Evolutionary conservation across 2,329 filamentous ascomycete species (phyloP), one percentile per base, ranked within the genome.

Genomic region (Aspergillus jensenii): DNA sequence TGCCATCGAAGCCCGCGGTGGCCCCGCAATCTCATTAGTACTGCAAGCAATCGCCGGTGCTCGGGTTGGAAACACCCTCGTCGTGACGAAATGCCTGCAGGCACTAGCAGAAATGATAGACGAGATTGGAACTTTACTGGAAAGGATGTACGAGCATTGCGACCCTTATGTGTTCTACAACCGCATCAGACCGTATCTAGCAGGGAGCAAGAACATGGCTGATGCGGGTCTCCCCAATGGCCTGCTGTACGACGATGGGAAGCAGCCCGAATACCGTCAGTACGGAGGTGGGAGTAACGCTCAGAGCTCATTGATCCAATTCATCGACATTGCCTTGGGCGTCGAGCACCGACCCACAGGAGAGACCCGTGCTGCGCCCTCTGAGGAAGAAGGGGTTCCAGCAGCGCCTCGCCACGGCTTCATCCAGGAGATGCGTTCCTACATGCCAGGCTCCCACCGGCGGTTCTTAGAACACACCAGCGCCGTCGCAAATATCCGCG

Each of bases 131-230:
- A 81, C 81, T 2, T 77, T 98, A 27, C 81, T 99, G 27, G 85
- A 90, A 69, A 87, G 91, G 64, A 96, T 99, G 90, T 92, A 98
- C 72, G 95, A 98, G 73, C 90, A 88, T 69, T 99, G 95, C 72
- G 93, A 98, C 70, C 93, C 95, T 0, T 88, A 90, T 63, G 89
- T 96, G 56, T 99, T 99, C 77, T 99, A 97, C 76, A 87, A 96
- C 76, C 90, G 92, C 59, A 96, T 99, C 67, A 87, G 95, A n/a
- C 93, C 95, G 0, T 98, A 96, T 74, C 84, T 99, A 3, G 93
- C 95, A 6, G 95, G 95, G 14, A 95, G 92, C 73, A 97, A 96
- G 82, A 98, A 98, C 74, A 99, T 97, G 95, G 87, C 84, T 49
- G 93, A 97, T 61, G 95, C 93, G 4, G 95, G 95, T 14, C 82